Evolutionary conservation across 1,284 basidiomycete genomes (phyloP).

Genomic region (Pyrrhoderma lamaoense): DNA sequence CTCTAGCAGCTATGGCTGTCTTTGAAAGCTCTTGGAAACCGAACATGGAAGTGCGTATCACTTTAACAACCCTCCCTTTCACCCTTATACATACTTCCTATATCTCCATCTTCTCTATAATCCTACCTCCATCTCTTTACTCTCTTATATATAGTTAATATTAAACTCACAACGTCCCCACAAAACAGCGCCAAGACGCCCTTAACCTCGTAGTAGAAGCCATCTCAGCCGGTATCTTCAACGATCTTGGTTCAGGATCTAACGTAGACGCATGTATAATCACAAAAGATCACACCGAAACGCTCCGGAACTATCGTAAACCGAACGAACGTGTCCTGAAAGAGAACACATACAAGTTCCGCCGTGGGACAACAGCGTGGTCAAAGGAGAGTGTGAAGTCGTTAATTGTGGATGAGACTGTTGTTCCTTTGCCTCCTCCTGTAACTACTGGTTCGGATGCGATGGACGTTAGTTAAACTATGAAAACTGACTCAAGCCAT

Average conservation of each 20-base stretch:
- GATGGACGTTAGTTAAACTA: constrained; percentile 69
- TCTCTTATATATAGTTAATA: constrained; percentile 6
- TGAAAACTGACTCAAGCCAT: too few species aligned
- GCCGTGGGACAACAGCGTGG: constrained; percentile 82
- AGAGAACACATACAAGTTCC: constrained; percentile 80
- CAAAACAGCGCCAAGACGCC: constrained; percentile 74
- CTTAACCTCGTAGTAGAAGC: constrained; percentile 82
- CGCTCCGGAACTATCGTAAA: constrained; percentile 85
- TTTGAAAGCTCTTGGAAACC: constrained; percentile 88
- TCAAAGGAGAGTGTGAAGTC: constrained; percentile 71
- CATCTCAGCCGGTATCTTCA: constrained; percentile 95
- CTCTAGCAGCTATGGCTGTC: constrained; percentile 95
- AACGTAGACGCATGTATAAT: constrained; percentile 98
- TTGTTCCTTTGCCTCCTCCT: constrained; percentile 35
- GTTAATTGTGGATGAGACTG: constrained; percentile 66
- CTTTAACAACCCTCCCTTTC: too few species aligned
- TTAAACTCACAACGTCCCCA: neutral
- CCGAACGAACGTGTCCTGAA: constrained; percentile 87
- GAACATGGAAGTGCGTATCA: constrained; percentile 50
- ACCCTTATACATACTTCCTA: too few species aligned
- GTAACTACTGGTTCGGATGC: constrained; percentile 42
- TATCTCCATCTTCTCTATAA: too few species aligned
- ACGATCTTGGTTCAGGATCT: constrained; percentile 96
- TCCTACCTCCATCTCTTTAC: neutral
- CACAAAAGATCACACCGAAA: constrained; percentile 75